Evolutionary conservation across 805 yeast species (phyloP).

Genomic region (Candida insectalens): DNA sequence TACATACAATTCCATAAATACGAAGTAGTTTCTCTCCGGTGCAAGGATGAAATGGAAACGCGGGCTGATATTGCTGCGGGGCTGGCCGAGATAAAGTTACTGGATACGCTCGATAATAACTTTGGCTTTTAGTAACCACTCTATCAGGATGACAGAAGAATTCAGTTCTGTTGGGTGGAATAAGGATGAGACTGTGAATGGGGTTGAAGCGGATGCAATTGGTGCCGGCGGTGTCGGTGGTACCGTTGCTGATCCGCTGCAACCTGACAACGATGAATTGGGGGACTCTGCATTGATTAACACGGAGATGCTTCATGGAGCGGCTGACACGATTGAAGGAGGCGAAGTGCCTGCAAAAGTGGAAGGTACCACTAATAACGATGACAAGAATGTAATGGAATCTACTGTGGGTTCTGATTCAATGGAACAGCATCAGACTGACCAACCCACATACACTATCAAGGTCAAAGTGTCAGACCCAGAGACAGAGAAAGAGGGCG

Average conservation of each 20-base stretch:
- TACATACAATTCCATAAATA: too few relatives aligned
- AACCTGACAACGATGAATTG: not conserved
- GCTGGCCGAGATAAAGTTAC: not conserved
- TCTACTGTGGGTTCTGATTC: too few relatives aligned
- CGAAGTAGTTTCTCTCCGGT: too few relatives aligned
- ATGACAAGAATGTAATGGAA: too few relatives aligned
- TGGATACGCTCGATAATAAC: not conserved
- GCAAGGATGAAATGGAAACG: too few relatives aligned
- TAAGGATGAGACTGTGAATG: conserved; percentile 21
- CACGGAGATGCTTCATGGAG: conserved; percentile 4
- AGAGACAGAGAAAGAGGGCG: conserved; percentile 61
- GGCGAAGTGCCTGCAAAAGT: not conserved
- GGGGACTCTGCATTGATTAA: conserved; percentile 8
- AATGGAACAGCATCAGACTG: not conserved
- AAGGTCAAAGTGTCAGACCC: conserved; percentile 46
- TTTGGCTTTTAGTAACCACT: too few relatives aligned
- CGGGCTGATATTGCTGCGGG: too few relatives aligned
- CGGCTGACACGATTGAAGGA: not conserved
- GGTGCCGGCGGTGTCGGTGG: not conserved
- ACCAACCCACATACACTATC: too few relatives aligned
- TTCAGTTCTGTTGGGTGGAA: conserved; percentile 54
- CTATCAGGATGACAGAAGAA: conserved; percentile 33
- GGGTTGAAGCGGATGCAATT: not conserved
- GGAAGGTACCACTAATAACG: not conserved
- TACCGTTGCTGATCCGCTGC: too few relatives aligned